Evolutionary conservation across 2,329 filamentous ascomycete species (phyloP), one percentile per base, ranked within the genome.

Genomic region (Nigrograna mackinnonii): DNA sequence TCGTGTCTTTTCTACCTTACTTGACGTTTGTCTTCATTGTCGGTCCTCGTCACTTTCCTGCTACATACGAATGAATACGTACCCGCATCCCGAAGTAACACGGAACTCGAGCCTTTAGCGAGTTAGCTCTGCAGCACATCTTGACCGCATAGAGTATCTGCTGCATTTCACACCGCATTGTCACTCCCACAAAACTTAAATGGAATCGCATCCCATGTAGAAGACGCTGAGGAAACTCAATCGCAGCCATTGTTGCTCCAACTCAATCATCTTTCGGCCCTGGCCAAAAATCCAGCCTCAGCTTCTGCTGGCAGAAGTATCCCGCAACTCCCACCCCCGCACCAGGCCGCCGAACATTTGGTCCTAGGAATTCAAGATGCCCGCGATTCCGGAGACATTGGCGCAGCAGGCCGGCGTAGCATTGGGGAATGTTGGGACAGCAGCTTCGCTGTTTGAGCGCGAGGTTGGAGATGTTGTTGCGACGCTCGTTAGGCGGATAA

Each of bases 401-500:
- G 52, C 54, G 42, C 49, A 53, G 41, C 54, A 55, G 45, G 54
- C 63, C 22, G 57, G 54, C 35, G 55, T 54, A 46, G 58, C 54
- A 40, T 46, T 66, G 53, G 58, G 43, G 20, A 60, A 62, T 37
- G 47, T 68, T 20, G 57, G 57, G 36, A 43, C 54, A 17, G 55
- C 46, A 26, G 47, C 63, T 34, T 58, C 60, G 41, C 49, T 57
- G 37, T 53, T 57, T 35, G 61, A 65, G 45, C 58, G 55, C 33
- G 55, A 60, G 43, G 47, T 64, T 19, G 49, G 50, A 32, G 53
- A 59, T 16, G 37, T 52, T 21, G 47, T 64, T 34, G 59, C 62
- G 22, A 54, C 55, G 13, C 53, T 70, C 37, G 49, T 62, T 18
- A 59, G 61, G 56, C 75, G 82, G 43, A 75, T 84, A 46, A 74